These are phyloP conservation scores for Calonectria montana DNA, from an alignment of 2,329 filamentous ascomycete genomes.

Conservation along the genomic window DNA sequence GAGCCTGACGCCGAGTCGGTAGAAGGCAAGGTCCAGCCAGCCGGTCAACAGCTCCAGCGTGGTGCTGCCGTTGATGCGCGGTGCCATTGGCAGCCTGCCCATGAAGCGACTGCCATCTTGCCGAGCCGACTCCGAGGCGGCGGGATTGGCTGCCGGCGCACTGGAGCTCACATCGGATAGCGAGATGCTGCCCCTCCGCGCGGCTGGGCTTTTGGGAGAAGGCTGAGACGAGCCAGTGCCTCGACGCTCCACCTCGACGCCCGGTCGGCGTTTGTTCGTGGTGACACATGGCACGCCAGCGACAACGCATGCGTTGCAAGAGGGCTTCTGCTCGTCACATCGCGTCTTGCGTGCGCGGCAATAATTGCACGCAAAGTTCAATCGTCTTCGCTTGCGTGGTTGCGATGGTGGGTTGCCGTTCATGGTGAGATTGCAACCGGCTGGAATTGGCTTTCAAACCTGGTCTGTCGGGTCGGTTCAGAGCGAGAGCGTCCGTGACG, in stretches of 20 bases:
- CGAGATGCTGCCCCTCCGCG: neutral
- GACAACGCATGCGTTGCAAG: neutral
- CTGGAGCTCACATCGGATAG: neutral
- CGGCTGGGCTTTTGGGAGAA: neutral
- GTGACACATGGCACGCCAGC: conserved; percentile 7
- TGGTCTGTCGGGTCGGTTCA: neutral
- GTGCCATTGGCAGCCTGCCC: neutral
- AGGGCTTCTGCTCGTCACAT: conserved; percentile 15
- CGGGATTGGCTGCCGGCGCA: neutral
- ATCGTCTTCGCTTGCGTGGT: neutral
- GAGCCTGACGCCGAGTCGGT: neutral
- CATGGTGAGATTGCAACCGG: neutral
- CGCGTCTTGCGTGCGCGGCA: conserved; percentile 10
- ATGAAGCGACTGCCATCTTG: neutral
- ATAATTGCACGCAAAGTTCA: conserved; percentile 21
- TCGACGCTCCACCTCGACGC: neutral
- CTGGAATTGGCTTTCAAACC: neutral
- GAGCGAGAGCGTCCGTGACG: neutral
- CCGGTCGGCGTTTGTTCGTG: neutral
- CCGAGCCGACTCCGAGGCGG: neutral
- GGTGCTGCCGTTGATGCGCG: neutral
- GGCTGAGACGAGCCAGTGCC: neutral
- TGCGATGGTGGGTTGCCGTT: too few relatives aligned
- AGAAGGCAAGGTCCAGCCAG: neutral
- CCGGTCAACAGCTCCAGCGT: neutral